Percentiles rank a stretch among this genome's conserved stretches.
phyloP scores from a whole-genome alignment of 345 rosid species.

The Triadica sebifera region DNA sequence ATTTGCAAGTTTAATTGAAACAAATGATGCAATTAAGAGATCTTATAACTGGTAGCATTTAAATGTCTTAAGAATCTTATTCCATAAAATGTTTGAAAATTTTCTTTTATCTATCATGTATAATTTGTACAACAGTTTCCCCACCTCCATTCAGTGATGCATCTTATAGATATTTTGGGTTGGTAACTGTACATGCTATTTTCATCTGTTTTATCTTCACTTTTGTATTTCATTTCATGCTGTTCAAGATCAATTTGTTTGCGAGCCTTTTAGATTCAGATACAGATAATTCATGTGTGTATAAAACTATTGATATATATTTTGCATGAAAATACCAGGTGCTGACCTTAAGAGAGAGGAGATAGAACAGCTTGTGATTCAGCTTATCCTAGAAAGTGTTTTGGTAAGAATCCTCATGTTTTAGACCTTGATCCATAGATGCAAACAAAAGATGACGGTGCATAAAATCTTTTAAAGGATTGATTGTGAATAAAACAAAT shows the following conservation, averaged over 20 bases:
- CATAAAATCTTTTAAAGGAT: neutral
- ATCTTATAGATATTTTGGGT: neutral
- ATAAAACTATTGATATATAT: neutral
- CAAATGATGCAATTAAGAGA: neutral
- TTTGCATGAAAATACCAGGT: slow-evolving; percentile 37
- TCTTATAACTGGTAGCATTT: too few species aligned
- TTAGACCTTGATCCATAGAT: slow-evolving; percentile 4
- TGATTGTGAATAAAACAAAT: neutral
- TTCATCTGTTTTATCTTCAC: neutral
- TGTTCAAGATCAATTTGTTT: neutral
- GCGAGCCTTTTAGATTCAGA: neutral
- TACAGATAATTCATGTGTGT: neutral
- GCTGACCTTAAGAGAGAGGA: slow-evolving; percentile 66
- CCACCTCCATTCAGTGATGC: neutral
- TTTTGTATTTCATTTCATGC: neutral
- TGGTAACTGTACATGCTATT: neutral
- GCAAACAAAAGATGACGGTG: neutral
- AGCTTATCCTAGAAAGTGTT: slow-evolving; percentile 62
- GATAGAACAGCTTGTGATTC: slow-evolving; percentile 67
- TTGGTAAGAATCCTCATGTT: slow-evolving; percentile 49
- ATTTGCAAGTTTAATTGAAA: neutral
- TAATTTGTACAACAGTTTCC: neutral
- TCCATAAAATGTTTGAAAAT: neutral
- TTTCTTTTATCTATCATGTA: neutral
- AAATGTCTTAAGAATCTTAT: neutral